Conservation (phyloP, 768 basidiomycete genomes). For the Dioszegia hungarica region DNA sequence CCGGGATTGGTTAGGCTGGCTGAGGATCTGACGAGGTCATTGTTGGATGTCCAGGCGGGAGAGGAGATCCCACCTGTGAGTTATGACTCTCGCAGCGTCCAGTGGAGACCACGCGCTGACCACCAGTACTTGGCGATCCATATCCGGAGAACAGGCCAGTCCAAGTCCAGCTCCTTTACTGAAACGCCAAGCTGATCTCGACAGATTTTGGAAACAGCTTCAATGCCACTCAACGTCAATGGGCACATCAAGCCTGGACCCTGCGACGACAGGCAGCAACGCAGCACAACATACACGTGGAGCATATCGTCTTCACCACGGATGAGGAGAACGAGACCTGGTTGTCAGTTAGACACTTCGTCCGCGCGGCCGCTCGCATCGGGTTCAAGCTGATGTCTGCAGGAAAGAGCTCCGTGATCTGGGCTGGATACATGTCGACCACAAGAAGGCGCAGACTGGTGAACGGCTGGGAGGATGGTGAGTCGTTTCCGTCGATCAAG, state of each 20-base stretch:
- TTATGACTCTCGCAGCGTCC: neutral
- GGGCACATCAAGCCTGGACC: slow-evolving; percentile 3
- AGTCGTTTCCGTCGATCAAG: neutral
- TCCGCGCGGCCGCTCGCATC: too few relatives aligned
- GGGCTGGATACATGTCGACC: slow-evolving; percentile 9
- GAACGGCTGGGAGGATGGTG: slow-evolving; percentile 13
- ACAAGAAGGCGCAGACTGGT: slow-evolving; percentile 2
- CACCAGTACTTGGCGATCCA: slow-evolving; percentile 13
- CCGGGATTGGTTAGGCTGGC: slow-evolving; percentile 12
- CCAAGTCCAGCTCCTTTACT: neutral
- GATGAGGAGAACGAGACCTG: slow-evolving; percentile 14
- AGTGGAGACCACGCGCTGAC: neutral
- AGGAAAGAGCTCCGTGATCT: neutral
- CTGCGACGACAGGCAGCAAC: neutral
- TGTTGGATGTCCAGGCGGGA: slow-evolving; percentile 1
- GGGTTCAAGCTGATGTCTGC: neutral
- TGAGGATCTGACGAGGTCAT: neutral
- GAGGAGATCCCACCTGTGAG: slow-evolving; percentile 6
- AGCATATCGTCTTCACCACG: slow-evolving; percentile 7
- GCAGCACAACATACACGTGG: neutral
- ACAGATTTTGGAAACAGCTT: neutral
- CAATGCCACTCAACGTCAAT: neutral
- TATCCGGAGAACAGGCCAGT: slow-evolving; percentile 15
- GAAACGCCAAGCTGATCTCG: neutral
- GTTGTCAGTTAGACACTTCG: slow-evolving; percentile 5